Base-by-base conservation (phyloP, 768 basidiomycete species). In the Auricularia auricula-judae region DNA sequence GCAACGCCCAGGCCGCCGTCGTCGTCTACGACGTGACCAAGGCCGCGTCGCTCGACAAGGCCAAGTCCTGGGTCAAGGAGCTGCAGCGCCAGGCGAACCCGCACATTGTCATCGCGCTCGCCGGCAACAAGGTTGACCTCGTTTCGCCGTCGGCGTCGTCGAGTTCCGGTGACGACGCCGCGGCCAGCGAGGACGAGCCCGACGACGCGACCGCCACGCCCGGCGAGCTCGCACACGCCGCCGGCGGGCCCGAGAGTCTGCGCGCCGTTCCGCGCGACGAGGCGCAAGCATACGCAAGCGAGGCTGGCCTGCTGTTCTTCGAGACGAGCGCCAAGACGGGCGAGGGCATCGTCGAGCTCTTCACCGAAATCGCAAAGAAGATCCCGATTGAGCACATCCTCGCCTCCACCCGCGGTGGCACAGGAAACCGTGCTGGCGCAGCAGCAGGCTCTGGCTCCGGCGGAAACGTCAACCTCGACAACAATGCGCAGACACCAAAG, bases 31-130 rank as follows among this genome's bases (percentile, higher is more conserved):
- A 98, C 74, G 87, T 98, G 64, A 98, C 96, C 61, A 97, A 98
- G 76, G 90, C 92, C 56, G 84, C 89, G 65, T 96, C 93, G 71
- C 81, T 99, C 65, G 96, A 98, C 76, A 98, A 98, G 76, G 97
- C 97, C 63, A 98, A 98, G 80, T 93, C 95, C 36, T 99, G 97
- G 97, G 94, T 99, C 65, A 98, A 97, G 79, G 97, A 99, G 76
- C 82, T 99, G 29, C 97, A 99, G 74, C 86, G 97, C 68, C 97
- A 99, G 73, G 97, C 97, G 29, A 97, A 98, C 74, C 95, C 96
- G 42, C 98, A 98, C 74, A 98, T 98, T 72, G 95, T 99, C 73
- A 98, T 99, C 71, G 95, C 96, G 4, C 86, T 99, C 62, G 93
- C 93, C 11, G 97, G 97, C 36, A 99, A 99, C 83, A 98, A 99